phyloP scores from a whole-genome alignment of 768 basidiomycete genomes.

The Rhizopogon rudus region DNA sequence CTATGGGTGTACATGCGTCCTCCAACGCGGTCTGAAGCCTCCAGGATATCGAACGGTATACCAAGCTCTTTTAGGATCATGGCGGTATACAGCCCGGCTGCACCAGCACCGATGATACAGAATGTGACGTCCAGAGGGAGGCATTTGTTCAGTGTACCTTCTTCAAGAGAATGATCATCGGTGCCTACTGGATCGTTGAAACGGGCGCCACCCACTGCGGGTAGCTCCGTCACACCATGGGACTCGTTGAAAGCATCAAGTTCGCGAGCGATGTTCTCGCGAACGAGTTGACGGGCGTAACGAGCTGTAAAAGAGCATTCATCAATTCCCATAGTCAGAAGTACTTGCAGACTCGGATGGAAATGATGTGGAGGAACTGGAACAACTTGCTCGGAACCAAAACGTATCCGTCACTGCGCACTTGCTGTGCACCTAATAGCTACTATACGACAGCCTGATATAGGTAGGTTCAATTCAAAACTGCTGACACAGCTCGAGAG shows the following conservation, averaged over 20 bases:
- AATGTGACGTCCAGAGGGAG: not conserved
- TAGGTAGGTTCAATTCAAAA: no score
- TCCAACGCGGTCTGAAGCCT: conserved; percentile 13
- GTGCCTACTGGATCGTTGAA: not conserved
- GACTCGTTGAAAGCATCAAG: not conserved
- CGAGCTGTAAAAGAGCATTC: not conserved
- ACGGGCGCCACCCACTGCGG: no score
- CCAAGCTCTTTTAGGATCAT: conserved; percentile 17
- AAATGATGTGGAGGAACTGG: no score
- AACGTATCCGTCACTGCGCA: no score
- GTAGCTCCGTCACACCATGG: no score
- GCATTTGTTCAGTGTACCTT: not conserved
- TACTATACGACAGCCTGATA: no score
- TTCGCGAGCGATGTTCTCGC: not conserved
- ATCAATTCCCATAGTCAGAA: not conserved
- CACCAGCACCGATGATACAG: conserved; percentile 13
- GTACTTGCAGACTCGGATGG: no score
- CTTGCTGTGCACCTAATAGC: no score
- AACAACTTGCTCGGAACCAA: no score
- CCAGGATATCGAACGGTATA: conserved; percentile 15
- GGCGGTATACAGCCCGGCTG: conserved; percentile 13
- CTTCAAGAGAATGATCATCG: no score
- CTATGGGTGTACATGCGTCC: conserved; percentile 14
- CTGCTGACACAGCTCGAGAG: no score
- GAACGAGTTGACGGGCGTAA: not conserved